Percentiles rank a stretch among this genome's conserved stretches.
Conservation (phyloP, 495 filamentous ascomycete genomes). For the Tuber umbilicatum region DNA sequence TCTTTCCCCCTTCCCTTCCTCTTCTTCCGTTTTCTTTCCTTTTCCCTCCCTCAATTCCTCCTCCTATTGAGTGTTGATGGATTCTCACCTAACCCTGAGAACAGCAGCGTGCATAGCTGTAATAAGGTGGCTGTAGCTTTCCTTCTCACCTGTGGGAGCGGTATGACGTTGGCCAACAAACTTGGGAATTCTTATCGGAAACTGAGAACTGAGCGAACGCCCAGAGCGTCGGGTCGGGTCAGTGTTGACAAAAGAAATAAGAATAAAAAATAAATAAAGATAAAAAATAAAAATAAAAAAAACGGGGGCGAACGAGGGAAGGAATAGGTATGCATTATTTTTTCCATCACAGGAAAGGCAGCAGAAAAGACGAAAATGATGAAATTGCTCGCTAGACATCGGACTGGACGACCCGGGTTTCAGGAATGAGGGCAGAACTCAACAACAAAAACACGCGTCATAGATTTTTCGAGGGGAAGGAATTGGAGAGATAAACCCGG, state of each 20-base stretch:
- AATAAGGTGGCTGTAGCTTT: neutral
- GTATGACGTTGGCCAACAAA: slow-evolving; percentile 6
- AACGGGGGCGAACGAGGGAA: neutral
- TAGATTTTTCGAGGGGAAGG: neutral
- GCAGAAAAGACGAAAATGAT: neutral
- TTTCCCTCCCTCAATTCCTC: neutral
- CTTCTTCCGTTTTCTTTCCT: neutral
- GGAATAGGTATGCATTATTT: neutral
- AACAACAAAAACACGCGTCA: slow-evolving; percentile 5
- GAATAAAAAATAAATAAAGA: neutral
- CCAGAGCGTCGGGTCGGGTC: neutral
- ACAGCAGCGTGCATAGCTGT: neutral
- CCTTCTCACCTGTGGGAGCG: neutral
- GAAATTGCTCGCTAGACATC: neutral
- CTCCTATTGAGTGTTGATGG: neutral
- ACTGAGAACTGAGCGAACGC: neutral
- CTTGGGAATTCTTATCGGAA: slow-evolving; percentile 4
- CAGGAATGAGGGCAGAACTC: neutral
- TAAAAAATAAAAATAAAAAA: slow-evolving; percentile 9
- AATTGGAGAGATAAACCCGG: neutral
- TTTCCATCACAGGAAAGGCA: slow-evolving; percentile 1
- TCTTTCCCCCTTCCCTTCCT: neutral
- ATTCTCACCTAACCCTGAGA: neutral
- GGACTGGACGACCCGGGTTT: neutral
- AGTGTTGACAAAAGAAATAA: slow-evolving; percentile 4